Evolutionary conservation across 1,139 yeast genomes (phyloP).

Genomic region (Scheffersomyces lignicola): DNA sequence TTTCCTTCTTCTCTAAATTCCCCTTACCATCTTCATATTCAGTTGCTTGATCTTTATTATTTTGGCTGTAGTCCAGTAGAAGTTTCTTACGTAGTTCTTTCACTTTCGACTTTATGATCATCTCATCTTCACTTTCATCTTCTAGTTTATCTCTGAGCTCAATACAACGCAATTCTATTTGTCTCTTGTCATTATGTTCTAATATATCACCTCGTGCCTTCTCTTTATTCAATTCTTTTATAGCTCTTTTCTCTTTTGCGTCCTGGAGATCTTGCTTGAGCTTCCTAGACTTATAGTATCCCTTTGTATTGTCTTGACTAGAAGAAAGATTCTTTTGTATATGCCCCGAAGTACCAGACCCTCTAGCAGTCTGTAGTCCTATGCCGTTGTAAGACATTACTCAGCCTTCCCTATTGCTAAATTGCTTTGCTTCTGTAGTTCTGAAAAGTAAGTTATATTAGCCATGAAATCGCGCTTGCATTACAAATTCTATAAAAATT

Average conservation of each 20-base stretch:
- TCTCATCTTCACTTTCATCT: slow-evolving; percentile 40
- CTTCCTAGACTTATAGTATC: slow-evolving; percentile 15
- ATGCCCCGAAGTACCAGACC: slow-evolving; percentile 73
- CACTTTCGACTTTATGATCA: slow-evolving; percentile 24
- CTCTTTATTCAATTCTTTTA: slow-evolving; percentile 17
- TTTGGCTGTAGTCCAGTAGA: too few species aligned
- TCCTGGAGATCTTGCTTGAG: slow-evolving; percentile 12
- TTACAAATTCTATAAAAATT: too few species aligned
- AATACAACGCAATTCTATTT: slow-evolving; percentile 54
- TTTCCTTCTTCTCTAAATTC: too few species aligned
- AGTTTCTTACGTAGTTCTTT: slow-evolving; percentile 23
- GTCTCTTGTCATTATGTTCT: slow-evolving; percentile 49
- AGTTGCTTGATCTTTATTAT: too few species aligned
- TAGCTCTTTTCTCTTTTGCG: slow-evolving; percentile 15
- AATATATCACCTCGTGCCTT: slow-evolving; percentile 29
- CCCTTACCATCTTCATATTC: too few species aligned
- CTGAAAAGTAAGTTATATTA: background rate
- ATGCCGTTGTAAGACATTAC: slow-evolving; percentile 72
- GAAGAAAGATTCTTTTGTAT: slow-evolving; percentile 53
- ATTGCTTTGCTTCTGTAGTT: too few species aligned
- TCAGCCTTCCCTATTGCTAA: too few species aligned
- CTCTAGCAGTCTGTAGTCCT: slow-evolving; percentile 64
- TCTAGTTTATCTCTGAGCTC: slow-evolving; percentile 58
- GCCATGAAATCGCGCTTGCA: too few species aligned
- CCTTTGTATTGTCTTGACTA: slow-evolving; percentile 15